Percentiles rank a stretch among this genome's conserved stretches.
phyloP scores from a whole-genome alignment of 345 rosid species.

The Populus davidiana region DNA sequence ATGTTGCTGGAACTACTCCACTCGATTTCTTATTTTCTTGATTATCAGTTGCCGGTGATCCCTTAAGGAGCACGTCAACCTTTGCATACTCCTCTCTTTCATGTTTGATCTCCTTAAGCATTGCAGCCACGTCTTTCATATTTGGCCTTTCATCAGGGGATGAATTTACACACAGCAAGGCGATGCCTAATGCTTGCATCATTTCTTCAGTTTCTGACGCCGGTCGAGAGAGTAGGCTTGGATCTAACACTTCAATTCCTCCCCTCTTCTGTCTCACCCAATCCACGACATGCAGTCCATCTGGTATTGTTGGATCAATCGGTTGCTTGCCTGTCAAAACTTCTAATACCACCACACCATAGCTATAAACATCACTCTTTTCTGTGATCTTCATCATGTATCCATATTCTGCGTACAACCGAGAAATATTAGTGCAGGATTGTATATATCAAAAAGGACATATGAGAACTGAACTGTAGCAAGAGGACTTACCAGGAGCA shows the following conservation, averaged over 20 bases:
- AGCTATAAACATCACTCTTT: constrained; percentile 95
- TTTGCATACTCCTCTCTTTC: constrained; percentile 79
- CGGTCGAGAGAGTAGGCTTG: constrained; percentile 43
- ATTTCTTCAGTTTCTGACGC: constrained; percentile 71
- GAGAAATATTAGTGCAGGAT: neutral
- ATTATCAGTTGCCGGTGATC: constrained; percentile 44
- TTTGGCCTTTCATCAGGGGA: constrained; percentile 80
- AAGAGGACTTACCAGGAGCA: constrained; percentile 69
- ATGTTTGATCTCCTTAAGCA: constrained; percentile 90
- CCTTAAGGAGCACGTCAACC: constrained; percentile 68
- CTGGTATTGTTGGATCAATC: constrained; percentile 87
- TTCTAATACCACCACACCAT: constrained; percentile 78
- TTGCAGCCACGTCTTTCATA: constrained; percentile 91
- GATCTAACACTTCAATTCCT: constrained; percentile 65
- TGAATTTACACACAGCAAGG: constrained; percentile 64
- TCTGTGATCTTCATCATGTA: constrained; percentile 95
- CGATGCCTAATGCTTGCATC: constrained; percentile 79
- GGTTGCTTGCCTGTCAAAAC: constrained; percentile 92
- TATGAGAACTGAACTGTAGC: neutral
- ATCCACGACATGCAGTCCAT: constrained; percentile 74
- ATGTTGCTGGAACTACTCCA: constrained; percentile 28
- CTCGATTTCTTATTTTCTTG: constrained; percentile 25
- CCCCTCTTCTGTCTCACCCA: constrained; percentile 78
- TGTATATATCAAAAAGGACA: neutral
- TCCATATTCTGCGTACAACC: constrained; percentile 64